Evolutionary conservation across 2,329 filamentous ascomycete genomes (phyloP), one percentile per base, ranked within the genome.

Genomic region (Helicocarpus griseus): DNA sequence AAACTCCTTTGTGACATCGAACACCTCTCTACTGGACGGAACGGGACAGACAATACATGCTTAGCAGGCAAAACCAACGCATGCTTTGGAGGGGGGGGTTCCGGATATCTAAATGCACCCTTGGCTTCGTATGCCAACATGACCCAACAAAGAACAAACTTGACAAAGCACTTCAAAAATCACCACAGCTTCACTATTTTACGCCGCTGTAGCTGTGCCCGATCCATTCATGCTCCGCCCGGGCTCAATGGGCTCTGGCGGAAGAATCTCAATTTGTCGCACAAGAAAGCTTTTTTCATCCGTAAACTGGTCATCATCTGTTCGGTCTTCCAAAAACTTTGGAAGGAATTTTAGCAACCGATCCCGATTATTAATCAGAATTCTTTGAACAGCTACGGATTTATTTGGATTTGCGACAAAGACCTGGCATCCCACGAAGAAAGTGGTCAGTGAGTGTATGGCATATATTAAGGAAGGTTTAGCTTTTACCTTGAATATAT

Each of bases 321-420:
- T 96, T 51, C 93, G 81, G 63, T 97, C 93, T 64, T 95, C 90
- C 31, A 98, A 77, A 65, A 98, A 98, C 56, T 86, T 86, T 6
- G 89, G 87, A 49, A 98, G 72, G 69, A 98, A 98, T 55, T 82
- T 84, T 48, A 98, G 75, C 17, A 98, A 77, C 62, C 91, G 87
- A 57, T 96, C 90, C 53, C 90, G 83, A 67, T 98, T 98, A 80
- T 95, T 96, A 60, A 97, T 84, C 57, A 98, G 74, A 63, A 98
- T 95, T 66, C 91, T 88, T 67, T 95, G 89, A 46, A 98, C 93
- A 31, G 90, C 88, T 54, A 91, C 77, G n/a, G 89, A 95, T 73
- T 98, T 98, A 75, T 97, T 90, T 6, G 93, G 93, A 67, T 98
- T 98, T 54, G 93, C 93, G 50, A 97, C 93, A 70, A 98, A 98